These are phyloP conservation scores for Metarhizium humberi DNA, from an alignment of 2,329 filamentous ascomycete species.

Conservation along the genomic window DNA sequence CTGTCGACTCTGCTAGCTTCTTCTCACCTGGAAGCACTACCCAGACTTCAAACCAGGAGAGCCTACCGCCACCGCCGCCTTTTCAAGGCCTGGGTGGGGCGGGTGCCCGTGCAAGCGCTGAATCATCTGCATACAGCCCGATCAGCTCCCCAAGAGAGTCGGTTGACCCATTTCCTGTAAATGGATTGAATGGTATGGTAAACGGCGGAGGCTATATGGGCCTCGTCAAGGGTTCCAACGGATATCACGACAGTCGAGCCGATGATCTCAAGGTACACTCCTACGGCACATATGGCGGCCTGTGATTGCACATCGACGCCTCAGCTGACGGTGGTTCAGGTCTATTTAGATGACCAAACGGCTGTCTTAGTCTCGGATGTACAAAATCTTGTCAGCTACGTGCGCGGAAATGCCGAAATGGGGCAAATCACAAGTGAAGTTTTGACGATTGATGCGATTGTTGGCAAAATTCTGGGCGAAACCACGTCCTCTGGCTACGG, in stretches of 20 bases:
- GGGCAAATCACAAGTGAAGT: conserved; percentile 62
- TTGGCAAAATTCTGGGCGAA: conserved; percentile 59
- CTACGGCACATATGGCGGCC: conserved; percentile 10
- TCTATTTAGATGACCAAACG: conserved; percentile 77
- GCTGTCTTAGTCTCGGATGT: conserved; percentile 71
- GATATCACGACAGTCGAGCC: conserved; percentile 30
- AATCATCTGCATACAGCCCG: conserved; percentile 68
- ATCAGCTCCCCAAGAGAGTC: conserved; percentile 59
- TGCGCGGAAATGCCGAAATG: conserved; percentile 55
- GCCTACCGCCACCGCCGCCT: conserved; percentile 40
- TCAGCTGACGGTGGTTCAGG: conserved; percentile 29
- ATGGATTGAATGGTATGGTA: conserved; percentile 19
- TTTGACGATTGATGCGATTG: conserved; percentile 58
- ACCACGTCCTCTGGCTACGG: conserved; percentile 48
- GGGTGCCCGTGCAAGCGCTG: conserved; percentile 47
- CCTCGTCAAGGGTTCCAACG: conserved; percentile 29
- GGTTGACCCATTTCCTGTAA: conserved; percentile 29
- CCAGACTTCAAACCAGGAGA: conserved; percentile 21
- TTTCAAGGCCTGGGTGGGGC: conserved; percentile 49
- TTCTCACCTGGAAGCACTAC: conserved; percentile 48
- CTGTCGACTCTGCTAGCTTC: conserved; percentile 59
- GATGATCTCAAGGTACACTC: conserved; percentile 40
- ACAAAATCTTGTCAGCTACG: conserved; percentile 66
- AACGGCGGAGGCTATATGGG: conserved; percentile 28
- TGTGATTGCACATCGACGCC: conserved; percentile 4